Conservation (phyloP, 805 yeast species). For the Wickerhamomyces strasburgensis region DNA sequence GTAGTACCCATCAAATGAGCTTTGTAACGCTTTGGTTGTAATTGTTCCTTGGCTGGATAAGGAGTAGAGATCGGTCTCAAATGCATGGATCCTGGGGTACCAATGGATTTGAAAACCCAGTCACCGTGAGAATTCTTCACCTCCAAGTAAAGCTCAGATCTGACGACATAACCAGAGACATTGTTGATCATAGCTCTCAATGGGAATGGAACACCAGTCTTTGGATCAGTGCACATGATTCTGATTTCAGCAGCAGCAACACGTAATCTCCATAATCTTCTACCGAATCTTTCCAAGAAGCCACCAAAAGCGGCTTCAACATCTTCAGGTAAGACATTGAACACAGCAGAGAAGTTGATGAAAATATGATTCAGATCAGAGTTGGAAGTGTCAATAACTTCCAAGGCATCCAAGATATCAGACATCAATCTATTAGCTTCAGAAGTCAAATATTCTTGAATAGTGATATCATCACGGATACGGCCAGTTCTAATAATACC, state of each 20-base stretch:
- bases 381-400: constrained; percentile 88
- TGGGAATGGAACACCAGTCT: constrained; percentile 87
- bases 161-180: constrained; percentile 95
- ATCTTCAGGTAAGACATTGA: constrained; percentile 90
- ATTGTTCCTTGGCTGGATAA: constrained; percentile 95
- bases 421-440: constrained; percentile 96
- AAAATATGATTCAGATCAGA: constrained; percentile 96
- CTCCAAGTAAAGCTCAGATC: constrained; percentile 91
- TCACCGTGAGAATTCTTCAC: constrained; percentile 89
- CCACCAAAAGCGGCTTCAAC: constrained; percentile 98
- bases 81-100: constrained; percentile 96
- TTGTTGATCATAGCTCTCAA: constrained; percentile 94
- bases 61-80: constrained; percentile 93
- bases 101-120: constrained; percentile 95
- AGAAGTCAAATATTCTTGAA: constrained; percentile 89
- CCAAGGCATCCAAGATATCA: constrained; percentile 91
- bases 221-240: constrained; percentile 88
- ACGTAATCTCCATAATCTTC: constrained; percentile 93
- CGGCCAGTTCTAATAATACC: constrained; percentile 97
- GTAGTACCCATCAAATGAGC: constrained; percentile 99
- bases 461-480: constrained; percentile 86
- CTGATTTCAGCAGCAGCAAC: constrained; percentile 97
- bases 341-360: constrained; percentile 93
- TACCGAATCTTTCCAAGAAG: constrained; percentile 94
- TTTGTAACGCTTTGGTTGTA: constrained; percentile 97